Percentiles rank a stretch among this genome's conserved stretches.
phyloP scores from a whole-genome alignment of 2,329 filamentous ascomycete species.

The Fusarium camptoceras region DNA sequence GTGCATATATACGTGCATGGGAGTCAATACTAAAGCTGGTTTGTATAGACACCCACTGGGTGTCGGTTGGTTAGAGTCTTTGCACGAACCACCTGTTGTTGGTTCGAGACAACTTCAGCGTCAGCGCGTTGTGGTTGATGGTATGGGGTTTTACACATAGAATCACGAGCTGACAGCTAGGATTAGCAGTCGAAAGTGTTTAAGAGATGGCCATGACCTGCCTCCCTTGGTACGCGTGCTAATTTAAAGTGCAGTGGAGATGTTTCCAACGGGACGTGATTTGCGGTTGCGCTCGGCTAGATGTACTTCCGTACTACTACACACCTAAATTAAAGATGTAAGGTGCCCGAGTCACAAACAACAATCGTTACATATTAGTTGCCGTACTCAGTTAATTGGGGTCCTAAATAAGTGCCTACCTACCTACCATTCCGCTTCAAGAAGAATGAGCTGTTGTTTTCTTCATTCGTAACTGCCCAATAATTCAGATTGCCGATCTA shows the following conservation, averaged over 20 bases:
- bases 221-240: conserved; percentile 3
- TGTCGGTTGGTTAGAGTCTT: conserved; percentile 38
- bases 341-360: neutral
- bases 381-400: neutral
- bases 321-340: neutral
- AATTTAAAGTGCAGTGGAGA: conserved; percentile 31
- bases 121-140: conserved; percentile 35
- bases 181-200: conserved; percentile 14
- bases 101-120: conserved; percentile 45
- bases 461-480: neutral
- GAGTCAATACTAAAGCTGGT: conserved; percentile 26
- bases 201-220: conserved; percentile 8
- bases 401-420: neutral
- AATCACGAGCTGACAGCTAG: conserved; percentile 30
- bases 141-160: conserved; percentile 8
- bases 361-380: conserved; percentile 5
- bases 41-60: conserved; percentile 18
- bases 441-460: neutral
- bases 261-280: conserved; percentile 2
- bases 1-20: conserved; percentile 11
- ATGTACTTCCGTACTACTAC: conserved; percentile 21
- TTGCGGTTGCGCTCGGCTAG: conserved; percentile 32
- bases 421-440: neutral
- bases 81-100: conserved; percentile 41
- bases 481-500: neutral